Percentiles rank a stretch among this genome's conserved stretches.
Evolutionary conservation across 169 alveolate species (phyloP).

Genomic region (Eimeria maxima): DNA sequence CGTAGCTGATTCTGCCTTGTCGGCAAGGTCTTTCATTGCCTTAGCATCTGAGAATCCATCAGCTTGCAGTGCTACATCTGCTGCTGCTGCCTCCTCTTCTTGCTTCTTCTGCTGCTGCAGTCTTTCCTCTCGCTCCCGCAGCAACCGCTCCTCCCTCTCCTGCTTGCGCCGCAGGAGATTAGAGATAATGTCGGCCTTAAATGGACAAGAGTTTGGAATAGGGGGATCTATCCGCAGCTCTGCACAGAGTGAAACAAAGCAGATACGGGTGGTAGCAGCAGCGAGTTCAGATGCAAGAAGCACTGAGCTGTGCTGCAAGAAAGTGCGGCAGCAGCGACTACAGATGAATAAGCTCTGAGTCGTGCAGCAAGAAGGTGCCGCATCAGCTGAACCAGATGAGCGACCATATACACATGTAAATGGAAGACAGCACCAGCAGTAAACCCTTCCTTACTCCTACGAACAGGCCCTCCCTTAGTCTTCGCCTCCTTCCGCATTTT

Average conservation of each 20-base stretch:
- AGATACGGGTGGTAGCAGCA: not conserved
- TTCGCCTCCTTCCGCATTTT: constrained; percentile 92
- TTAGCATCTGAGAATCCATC: not conserved
- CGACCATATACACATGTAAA: not conserved
- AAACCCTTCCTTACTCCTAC: constrained; percentile 29
- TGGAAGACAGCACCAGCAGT: not conserved
- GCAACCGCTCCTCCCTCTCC: constrained; percentile 87
- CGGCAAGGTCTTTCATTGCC: not conserved
- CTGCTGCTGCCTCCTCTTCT: constrained; percentile 8
- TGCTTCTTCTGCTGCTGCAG: constrained; percentile 72
- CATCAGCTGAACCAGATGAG: not conserved
- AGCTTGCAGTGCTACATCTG: constrained; percentile 9
- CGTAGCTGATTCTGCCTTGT: constrained; percentile 30
- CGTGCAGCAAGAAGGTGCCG: not conserved
- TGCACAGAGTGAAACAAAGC: constrained; percentile 62
- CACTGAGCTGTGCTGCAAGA: not conserved
- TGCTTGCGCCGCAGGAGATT: constrained; percentile 86
- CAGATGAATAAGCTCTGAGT: not conserved
- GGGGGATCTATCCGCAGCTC: constrained; percentile 88
- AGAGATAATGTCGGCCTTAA: constrained; percentile 87
- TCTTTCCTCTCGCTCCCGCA: constrained; percentile 85
- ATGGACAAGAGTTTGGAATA: constrained; percentile 93
- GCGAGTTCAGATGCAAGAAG: not conserved
- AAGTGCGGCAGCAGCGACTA: not conserved
- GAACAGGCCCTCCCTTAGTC: constrained; percentile 83